Evolutionary conservation across 805 yeast genomes (phyloP).

Genomic region (Sungouiella blattae): DNA sequence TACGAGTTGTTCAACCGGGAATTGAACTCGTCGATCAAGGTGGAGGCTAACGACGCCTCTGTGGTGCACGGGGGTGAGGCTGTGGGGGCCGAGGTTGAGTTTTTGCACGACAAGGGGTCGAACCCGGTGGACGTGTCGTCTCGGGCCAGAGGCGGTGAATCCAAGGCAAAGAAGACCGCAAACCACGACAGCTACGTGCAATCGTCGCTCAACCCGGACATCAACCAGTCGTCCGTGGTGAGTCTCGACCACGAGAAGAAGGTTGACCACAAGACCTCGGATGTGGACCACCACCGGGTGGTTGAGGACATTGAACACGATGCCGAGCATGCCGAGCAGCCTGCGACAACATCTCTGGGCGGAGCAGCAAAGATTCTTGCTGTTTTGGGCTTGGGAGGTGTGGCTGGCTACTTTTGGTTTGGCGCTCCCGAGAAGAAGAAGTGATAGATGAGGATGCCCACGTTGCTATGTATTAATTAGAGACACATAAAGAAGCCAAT

Average conservation of each 20-base stretch:
- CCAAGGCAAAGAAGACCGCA: conserved; percentile 25
- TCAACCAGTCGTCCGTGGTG: conserved; percentile 34
- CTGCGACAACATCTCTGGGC: conserved; percentile 1
- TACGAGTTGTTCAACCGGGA: conserved; percentile 35
- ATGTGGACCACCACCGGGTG: conserved; percentile 28
- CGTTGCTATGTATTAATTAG: too few species aligned
- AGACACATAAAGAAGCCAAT: too few species aligned
- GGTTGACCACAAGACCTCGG: conserved; percentile 34
- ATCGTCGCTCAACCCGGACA: conserved; percentile 38
- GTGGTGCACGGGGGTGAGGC: conserved; percentile 43
- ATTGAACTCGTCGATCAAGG: conserved; percentile 33
- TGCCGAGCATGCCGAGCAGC: conserved; percentile 6
- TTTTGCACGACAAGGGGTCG: conserved; percentile 35
- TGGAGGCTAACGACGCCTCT: conserved; percentile 40
- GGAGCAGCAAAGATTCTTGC: conserved; percentile 7
- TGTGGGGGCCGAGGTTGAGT: conserved; percentile 36
- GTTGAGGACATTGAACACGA: conserved; percentile 40
- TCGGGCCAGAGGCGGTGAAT: conserved; percentile 10
- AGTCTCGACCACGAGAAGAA: conserved; percentile 30
- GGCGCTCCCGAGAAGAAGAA: conserved; percentile 5
- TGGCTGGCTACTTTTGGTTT: conserved; percentile 15
- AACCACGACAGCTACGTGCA: conserved; percentile 40
- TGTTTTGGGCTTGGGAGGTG: conserved; percentile 17
- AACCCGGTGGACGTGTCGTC: conserved; percentile 31
- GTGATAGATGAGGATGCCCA: not conserved